These are phyloP conservation scores for Aspergillus tubingensis DNA, from an alignment of 2,329 filamentous ascomycete species.

Conservation along the genomic window DNA sequence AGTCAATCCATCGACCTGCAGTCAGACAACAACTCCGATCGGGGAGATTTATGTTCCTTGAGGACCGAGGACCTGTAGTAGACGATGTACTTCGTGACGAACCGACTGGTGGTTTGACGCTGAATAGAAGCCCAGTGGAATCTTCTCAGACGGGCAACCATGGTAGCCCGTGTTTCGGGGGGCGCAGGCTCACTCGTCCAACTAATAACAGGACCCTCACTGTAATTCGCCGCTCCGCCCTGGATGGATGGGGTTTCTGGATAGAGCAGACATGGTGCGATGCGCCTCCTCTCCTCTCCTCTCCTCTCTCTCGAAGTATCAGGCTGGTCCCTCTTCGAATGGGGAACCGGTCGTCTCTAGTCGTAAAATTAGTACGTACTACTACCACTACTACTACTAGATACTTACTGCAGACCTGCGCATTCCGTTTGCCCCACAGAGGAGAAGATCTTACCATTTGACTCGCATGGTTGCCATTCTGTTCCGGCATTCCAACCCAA, in stretches of 20 bases:
- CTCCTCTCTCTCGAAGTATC: too few species aligned
- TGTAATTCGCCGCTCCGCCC: not conserved
- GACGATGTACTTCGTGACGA: too few species aligned
- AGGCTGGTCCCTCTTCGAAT: too few species aligned
- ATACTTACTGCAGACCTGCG: not conserved
- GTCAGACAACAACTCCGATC: not conserved
- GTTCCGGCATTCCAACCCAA: slow-evolving; percentile 9
- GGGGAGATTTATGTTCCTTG: not conserved
- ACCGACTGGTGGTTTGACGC: too few species aligned
- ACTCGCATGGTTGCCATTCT: slow-evolving; percentile 14
- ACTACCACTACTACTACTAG: not conserved
- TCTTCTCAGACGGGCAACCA: not conserved
- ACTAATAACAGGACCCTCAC: not conserved
- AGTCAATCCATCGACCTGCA: not conserved
- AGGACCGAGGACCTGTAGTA: too few species aligned
- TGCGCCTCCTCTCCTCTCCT: not conserved
- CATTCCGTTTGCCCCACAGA: slow-evolving; percentile 7
- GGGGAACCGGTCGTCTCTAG: too few species aligned
- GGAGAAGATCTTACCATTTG: slow-evolving; percentile 14
- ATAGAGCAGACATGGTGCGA: not conserved
- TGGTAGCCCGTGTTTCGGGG: slow-evolving; percentile 1
- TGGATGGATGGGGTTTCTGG: not conserved
- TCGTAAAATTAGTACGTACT: not conserved
- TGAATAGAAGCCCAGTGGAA: slow-evolving; percentile 1
- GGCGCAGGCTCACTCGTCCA: not conserved